Evolutionary conservation across 352 stramenopile genomes (phyloP), one percentile per base, ranked within the genome.

Genomic region (Phytophthora boehmeriae): DNA sequence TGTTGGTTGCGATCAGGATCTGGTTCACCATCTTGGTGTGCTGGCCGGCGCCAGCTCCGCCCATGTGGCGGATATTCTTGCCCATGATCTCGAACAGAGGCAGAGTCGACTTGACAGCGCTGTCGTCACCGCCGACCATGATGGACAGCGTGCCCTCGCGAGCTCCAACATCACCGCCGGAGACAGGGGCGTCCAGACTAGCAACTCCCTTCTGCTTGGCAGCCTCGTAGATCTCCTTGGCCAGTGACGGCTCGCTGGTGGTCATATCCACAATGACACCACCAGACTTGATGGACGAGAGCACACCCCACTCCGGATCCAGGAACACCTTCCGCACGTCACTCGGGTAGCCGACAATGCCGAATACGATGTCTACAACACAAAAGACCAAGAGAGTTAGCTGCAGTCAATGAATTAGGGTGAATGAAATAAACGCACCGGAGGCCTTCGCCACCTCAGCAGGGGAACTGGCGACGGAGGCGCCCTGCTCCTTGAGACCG

Each of bases 1-100:
- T 95, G 64, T 93, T 93, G 48, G 83, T 92, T n/a, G 86, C 80
- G 41, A 95, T 95, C 50, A 93, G 63, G 55, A 94, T 91, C 62
- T 97, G 90, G 73, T 97, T 97, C 25, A 97, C 88, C 86, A 96
- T 96, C 77, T 97, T 97, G 46, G 90, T 96, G 71, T 95, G 82
- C 59, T 97, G 88, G 4, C 90, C 90, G 25, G 86, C 86, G 5
- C 88, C 90, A 10, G 88, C 62, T 1, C 74, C 75, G 20, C 90
- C 90, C 83, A 97, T 95, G 73, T 96, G 86, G 28, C 87, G 84
- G 27, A 97, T 92, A 57, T 97, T 97, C 66, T 93, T 95, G 58
- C 90, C 90, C 87, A 97, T 93, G 50, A 96, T 66, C 25, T 92
- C 78, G 53, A 97, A 93, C 23, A 96, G 66, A 32, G 90, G 87